Evolutionary conservation across 2,329 filamentous ascomycete genomes (phyloP).

Genomic region (Pseudogymnoascus sp.): DNA sequence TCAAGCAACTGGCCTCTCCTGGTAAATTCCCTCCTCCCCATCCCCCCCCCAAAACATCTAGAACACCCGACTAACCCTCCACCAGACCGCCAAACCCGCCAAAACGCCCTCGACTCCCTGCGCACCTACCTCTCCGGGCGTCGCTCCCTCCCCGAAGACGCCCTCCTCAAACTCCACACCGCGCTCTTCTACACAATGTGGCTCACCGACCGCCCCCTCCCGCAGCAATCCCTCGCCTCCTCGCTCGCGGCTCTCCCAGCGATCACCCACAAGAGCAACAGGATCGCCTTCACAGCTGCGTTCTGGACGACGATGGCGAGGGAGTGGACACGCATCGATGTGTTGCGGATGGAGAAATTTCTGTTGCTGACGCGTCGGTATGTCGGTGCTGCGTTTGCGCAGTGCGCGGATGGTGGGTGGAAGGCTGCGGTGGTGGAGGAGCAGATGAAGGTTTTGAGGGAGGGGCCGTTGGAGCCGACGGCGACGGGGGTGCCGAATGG

Average conservation of each 20-base stretch:
- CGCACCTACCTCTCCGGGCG: slow-evolving; percentile 63
- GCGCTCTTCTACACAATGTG: slow-evolving; percentile 89
- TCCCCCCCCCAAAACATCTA: background rate
- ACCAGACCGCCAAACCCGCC: slow-evolving; percentile 69
- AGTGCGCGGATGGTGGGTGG: slow-evolving; percentile 32
- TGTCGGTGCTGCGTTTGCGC: slow-evolving; percentile 60
- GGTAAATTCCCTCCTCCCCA: slow-evolving; percentile 20
- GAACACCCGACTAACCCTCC: background rate
- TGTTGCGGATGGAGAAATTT: slow-evolving; percentile 85
- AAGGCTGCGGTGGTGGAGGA: slow-evolving; percentile 32
- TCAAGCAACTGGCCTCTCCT: slow-evolving; percentile 32
- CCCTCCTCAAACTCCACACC: slow-evolving; percentile 87
- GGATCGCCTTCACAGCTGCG: slow-evolving; percentile 46
- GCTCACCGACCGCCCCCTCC: slow-evolving; percentile 85
- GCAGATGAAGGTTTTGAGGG: slow-evolving; percentile 41
- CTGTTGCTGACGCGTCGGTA: slow-evolving; percentile 75
- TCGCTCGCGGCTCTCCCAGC: slow-evolving; percentile 67
- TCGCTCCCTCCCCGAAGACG: slow-evolving; percentile 56
- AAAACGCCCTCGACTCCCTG: slow-evolving; percentile 69
- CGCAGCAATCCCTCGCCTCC: slow-evolving; percentile 74
- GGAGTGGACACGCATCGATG: slow-evolving; percentile 66
- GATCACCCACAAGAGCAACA: slow-evolving; percentile 43
- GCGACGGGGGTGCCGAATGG: slow-evolving; percentile 64
- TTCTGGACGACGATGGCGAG: slow-evolving; percentile 66
- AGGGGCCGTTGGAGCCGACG: slow-evolving; percentile 37